Conservation (phyloP, 2,329 filamentous ascomycete species). For the Hirsutella thompsonii region DNA sequence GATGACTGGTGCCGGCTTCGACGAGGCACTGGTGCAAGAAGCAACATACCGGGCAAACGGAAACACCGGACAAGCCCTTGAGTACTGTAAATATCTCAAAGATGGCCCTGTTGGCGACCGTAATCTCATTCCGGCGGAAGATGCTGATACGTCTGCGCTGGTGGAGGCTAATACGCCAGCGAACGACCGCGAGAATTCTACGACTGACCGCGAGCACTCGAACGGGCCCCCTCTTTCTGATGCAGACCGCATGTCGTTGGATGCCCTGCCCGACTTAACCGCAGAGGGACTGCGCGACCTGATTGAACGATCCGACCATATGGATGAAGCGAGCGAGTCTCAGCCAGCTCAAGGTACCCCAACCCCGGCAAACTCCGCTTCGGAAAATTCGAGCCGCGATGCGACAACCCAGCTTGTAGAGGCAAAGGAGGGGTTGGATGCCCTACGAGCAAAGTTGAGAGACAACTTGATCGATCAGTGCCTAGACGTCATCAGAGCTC, state of each 20-base stretch:
- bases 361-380: slow-evolving; percentile 3
- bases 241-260: slow-evolving; percentile 24
- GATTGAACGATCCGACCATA: slow-evolving; percentile 10
- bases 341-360: slow-evolving; percentile 3
- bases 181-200: slow-evolving; percentile 11
- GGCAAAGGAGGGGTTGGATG: slow-evolving; percentile 66
- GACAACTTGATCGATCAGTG: slow-evolving; percentile 77
- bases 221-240: slow-evolving; percentile 14
- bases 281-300: slow-evolving; percentile 16
- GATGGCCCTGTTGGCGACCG: slow-evolving; percentile 44
- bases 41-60: slow-evolving; percentile 76
- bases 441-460: slow-evolving; percentile 58
- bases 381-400: slow-evolving; percentile 7
- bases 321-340: slow-evolving; percentile 1
- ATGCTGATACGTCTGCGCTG: slow-evolving; percentile 29
- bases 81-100: slow-evolving; percentile 61
- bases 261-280: slow-evolving; percentile 16
- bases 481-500: slow-evolving; percentile 77
- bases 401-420: slow-evolving; percentile 8
- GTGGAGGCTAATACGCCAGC: slow-evolving; percentile 9
- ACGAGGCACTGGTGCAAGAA: slow-evolving; percentile 57
- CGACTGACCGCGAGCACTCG: slow-evolving; percentile 10
- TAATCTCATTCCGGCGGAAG: slow-evolving; percentile 53
- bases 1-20: slow-evolving; percentile 19
- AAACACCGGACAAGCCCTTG: slow-evolving; percentile 36